phyloP scores from a whole-genome alignment of 352 stramenopile genomes.

The Phytophthora macrochlamydospora region DNA sequence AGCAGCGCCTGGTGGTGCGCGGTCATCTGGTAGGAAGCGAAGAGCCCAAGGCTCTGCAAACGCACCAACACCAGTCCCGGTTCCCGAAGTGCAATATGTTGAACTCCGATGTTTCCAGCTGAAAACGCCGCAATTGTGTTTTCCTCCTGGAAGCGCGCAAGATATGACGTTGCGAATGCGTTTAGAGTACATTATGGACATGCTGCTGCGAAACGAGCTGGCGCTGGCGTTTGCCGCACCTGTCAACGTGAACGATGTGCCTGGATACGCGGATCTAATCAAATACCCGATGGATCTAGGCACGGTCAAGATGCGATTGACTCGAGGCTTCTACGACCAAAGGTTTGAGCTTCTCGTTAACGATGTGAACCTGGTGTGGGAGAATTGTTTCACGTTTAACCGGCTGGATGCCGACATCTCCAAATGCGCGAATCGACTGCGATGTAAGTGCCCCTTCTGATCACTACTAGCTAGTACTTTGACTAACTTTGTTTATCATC shows the following conservation, averaged over 20 bases:
- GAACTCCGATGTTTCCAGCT: constrained; percentile 69
- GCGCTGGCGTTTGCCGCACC: constrained; percentile 69
- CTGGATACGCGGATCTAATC: constrained; percentile 72
- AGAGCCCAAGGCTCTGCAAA: constrained; percentile 27
- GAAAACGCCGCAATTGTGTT: constrained; percentile 34
- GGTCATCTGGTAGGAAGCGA: constrained; percentile 52
- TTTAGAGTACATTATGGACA: constrained; percentile 66
- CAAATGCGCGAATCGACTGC: constrained; percentile 72
- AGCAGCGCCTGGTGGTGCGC: constrained; percentile 25
- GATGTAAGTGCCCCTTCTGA: constrained; percentile 54
- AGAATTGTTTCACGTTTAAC: constrained; percentile 89
- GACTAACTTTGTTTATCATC: constrained; percentile 16
- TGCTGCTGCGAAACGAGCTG: constrained; percentile 70
- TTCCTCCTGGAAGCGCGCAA: constrained; percentile 23
- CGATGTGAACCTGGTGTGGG: constrained; percentile 82
- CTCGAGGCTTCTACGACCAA: constrained; percentile 61
- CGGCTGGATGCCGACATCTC: constrained; percentile 80
- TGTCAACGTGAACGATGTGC: constrained; percentile 71
- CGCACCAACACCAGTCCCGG: constrained; percentile 7
- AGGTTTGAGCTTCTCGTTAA: constrained; percentile 56
- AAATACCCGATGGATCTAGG: constrained; percentile 92
- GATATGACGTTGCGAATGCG: constrained; percentile 62
- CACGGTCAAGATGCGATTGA: constrained; percentile 86
- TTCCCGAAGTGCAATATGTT: constrained; percentile 40
- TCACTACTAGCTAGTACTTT: constrained; percentile 6